Base-by-base conservation (phyloP, 305 asterid species). In the Fraxinus sp. region DNA sequence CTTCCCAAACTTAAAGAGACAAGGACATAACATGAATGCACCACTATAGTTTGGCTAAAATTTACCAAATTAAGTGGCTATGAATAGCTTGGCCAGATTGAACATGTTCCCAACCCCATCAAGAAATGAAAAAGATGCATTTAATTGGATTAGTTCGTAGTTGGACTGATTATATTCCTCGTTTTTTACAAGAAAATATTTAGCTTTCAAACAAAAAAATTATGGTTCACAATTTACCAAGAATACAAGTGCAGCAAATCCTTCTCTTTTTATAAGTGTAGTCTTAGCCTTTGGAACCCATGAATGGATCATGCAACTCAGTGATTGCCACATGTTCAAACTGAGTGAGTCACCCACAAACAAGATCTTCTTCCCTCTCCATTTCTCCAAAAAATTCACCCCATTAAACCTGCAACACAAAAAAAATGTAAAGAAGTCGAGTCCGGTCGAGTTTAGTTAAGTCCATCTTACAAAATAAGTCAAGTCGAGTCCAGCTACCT, bases 211-310 rank as follows among this genome's bases (percentile, higher is more conserved):
- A 14, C 10, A 57, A 77, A 55, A 8, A 26, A n/a, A 26, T 6
- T 7, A 8, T 3, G 5, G 13, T 28, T 22, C 71, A 71, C 5
- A 39, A 84, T 83, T 86, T 35, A 96, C 99, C 97, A 87, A 81
- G 86, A 96, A 96, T 7, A 87, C 84, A 84, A 94, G 86, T 55
- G 93, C 89, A 55, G 87, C 75, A 1, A 90, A 81, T 14, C 92
- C 95, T 1, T 77, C 41, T 43, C 68, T 52, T 46, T 37, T 77
- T 24, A 77, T 52, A 35, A 77, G 37, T 26, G 68, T 6, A 57
- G 64, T 77, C 41, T 14, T 77, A 2, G 70, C 33, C 35, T 77
- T 49, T 30, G 80, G 80, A 24, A 28, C 68, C 41, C 39, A 77
- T 2, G 68, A 30, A 77, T 77, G 68, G 7, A 77, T 43, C 80